Conservation (phyloP, 2,329 filamentous ascomycete genomes). For the Saccharata proteae region DNA sequence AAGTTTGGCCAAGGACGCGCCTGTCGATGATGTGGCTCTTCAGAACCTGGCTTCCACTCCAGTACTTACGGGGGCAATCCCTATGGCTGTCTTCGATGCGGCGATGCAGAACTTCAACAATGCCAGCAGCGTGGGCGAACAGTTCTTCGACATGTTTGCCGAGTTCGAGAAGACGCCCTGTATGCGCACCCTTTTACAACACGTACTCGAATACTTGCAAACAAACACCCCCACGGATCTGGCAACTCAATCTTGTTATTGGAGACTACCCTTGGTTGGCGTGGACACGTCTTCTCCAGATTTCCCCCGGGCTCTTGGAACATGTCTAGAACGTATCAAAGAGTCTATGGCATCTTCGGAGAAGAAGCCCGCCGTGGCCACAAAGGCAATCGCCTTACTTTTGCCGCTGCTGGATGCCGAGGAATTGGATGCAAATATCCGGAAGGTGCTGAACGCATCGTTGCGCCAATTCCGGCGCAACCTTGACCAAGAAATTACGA, state of each 20-base stretch:
- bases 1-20: constrained; percentile 37
- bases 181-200: constrained; percentile 54
- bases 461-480: constrained; percentile 24
- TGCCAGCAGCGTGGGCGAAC: constrained; percentile 51
- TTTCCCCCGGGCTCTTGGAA: constrained; percentile 61
- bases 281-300: constrained; percentile 50
- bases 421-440: constrained; percentile 41
- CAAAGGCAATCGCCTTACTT: constrained; percentile 38
- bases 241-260: constrained; percentile 55
- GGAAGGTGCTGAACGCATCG: constrained; percentile 36
- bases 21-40: constrained; percentile 42
- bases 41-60: constrained; percentile 59
- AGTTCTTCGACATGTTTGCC: constrained; percentile 71
- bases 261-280: constrained; percentile 58
- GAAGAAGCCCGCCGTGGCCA: constrained; percentile 26
- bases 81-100: constrained; percentile 80
- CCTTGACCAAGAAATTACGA: too few species aligned
- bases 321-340: constrained; percentile 52
- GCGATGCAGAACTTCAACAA: constrained; percentile 67
- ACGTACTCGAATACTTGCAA: constrained; percentile 57
- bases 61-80: constrained; percentile 84
- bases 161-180: constrained; percentile 56
- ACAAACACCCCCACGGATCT: constrained; percentile 41
- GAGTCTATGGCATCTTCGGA: constrained; percentile 29
- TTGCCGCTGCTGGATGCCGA: constrained; percentile 32